phyloP scores from a whole-genome alignment of 768 basidiomycete genomes.

The Tubosaeta sp. region DNA sequence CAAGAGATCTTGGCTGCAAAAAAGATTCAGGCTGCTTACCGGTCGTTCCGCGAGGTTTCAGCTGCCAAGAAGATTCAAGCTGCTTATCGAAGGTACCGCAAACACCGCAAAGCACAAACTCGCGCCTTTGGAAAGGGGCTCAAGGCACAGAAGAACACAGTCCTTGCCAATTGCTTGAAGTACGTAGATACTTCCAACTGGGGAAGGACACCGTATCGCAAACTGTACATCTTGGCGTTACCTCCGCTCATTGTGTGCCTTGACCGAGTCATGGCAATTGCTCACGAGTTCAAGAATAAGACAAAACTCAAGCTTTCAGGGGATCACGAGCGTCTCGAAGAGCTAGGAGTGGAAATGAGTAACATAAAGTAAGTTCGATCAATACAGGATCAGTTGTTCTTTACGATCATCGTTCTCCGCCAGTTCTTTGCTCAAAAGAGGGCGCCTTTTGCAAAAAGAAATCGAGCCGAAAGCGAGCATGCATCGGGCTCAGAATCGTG shows the following conservation, averaged over 20 bases:
- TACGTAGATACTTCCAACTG: constrained; percentile 27
- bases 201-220: constrained; percentile 30
- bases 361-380: constrained; percentile 30
- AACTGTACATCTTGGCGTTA: constrained; percentile 35
- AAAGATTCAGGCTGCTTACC: too few relatives aligned
- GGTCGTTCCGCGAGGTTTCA: too few relatives aligned
- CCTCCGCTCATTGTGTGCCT: constrained; percentile 41
- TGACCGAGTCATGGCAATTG: constrained; percentile 28
- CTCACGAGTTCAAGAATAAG: constrained; percentile 27
- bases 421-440: constrained; percentile 28
- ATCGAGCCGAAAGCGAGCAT: constrained; percentile 30
- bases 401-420: background rate
- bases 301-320: constrained; percentile 31
- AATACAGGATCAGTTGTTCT: background rate
- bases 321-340: constrained; percentile 35
- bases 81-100: constrained; percentile 9
- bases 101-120: background rate
- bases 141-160: constrained; percentile 16
- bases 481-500: constrained; percentile 18
- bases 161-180: constrained; percentile 29
- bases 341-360: constrained; percentile 26
- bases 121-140: constrained; percentile 14
- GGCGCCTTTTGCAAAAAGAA: constrained; percentile 25
- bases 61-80: constrained; percentile 24
- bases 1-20: constrained; percentile 25